Conservation (phyloP, 805 yeast species). For the Debaryomyces castellii region DNA sequence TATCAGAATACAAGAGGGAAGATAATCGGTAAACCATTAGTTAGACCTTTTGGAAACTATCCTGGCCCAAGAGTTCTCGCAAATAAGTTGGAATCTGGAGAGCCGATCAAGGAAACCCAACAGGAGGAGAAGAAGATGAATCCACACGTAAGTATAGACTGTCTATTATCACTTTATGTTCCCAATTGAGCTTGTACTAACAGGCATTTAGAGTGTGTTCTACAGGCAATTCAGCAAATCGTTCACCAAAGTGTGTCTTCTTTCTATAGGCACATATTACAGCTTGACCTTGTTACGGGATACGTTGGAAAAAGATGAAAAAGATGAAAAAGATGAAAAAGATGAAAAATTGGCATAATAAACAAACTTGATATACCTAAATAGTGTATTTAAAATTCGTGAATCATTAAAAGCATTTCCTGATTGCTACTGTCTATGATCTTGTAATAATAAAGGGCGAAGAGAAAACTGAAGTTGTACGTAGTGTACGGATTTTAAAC, state of each 20-base stretch:
- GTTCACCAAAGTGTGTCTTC: slow-evolving; percentile 13
- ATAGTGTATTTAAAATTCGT: slow-evolving; percentile 1
- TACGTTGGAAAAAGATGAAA: slow-evolving; percentile 4
- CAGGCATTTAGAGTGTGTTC: slow-evolving; percentile 8
- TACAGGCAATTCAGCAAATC: slow-evolving; percentile 15
- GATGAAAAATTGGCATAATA: background rate
- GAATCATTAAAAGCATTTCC: slow-evolving; percentile 5
- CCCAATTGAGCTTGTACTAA: background rate
- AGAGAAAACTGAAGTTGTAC: slow-evolving; percentile 1
- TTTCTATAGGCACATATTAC: slow-evolving; percentile 16
- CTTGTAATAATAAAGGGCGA: background rate
- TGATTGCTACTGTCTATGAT: slow-evolving; percentile 5
- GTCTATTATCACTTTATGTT: background rate
- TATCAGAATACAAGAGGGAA: background rate
- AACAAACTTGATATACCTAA: background rate
- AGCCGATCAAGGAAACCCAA: background rate
- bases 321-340: slow-evolving; percentile 1
- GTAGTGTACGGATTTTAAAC: background rate
- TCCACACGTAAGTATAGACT: slow-evolving; percentile 3
- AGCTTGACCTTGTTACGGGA: slow-evolving; percentile 11
- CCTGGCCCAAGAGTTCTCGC: background rate
- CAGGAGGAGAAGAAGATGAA: background rate
- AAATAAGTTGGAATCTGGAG: background rate
- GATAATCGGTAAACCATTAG: background rate
- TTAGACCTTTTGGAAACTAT: background rate